phyloP scores from a whole-genome alignment of 2,329 filamentous ascomycete genomes.

The Penicillium sp. region DNA sequence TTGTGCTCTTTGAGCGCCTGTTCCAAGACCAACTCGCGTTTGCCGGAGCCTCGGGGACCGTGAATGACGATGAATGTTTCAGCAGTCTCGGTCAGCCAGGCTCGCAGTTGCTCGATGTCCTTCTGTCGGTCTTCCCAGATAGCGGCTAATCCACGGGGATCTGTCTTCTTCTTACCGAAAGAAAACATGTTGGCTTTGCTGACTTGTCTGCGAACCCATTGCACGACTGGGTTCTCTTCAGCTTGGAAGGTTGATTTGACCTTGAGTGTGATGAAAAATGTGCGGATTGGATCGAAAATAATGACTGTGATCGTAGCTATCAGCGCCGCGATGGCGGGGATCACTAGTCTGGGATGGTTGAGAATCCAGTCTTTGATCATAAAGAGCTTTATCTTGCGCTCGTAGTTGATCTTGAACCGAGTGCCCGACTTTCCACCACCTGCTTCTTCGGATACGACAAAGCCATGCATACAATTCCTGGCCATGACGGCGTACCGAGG shows the following conservation, averaged over 20 bases:
- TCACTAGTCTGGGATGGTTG: conserved; percentile 82
- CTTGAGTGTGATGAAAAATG: conserved; percentile 87
- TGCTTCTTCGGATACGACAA: conserved; percentile 65
- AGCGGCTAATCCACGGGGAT: conserved; percentile 72
- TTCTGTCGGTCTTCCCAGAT: conserved; percentile 86
- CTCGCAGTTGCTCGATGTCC: conserved; percentile 78
- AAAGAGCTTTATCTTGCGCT: conserved; percentile 73
- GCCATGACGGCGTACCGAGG: conserved; percentile 81
- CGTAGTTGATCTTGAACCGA: conserved; percentile 77
- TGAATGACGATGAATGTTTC: conserved; percentile 95
- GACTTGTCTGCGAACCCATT: conserved; percentile 75
- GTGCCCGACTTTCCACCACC: conserved; percentile 78
- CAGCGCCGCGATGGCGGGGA: conserved; percentile 79
- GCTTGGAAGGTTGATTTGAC: conserved; percentile 76
- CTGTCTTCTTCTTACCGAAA: conserved; percentile 50
- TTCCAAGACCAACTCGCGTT: conserved; percentile 82
- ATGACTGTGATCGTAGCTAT: conserved; percentile 81
- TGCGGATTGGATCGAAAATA: conserved; percentile 91
- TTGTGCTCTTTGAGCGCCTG: conserved; percentile 75
- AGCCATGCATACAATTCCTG: conserved; percentile 89
- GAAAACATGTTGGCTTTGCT: conserved; percentile 48
- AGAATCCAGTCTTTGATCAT: conserved; percentile 87
- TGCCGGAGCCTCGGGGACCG: conserved; percentile 87
- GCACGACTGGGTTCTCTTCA: conserved; percentile 71
- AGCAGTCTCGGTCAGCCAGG: conserved; percentile 83